phyloP scores from a whole-genome alignment of 148 eudicot species.

The Rhododendron vialii region DNA sequence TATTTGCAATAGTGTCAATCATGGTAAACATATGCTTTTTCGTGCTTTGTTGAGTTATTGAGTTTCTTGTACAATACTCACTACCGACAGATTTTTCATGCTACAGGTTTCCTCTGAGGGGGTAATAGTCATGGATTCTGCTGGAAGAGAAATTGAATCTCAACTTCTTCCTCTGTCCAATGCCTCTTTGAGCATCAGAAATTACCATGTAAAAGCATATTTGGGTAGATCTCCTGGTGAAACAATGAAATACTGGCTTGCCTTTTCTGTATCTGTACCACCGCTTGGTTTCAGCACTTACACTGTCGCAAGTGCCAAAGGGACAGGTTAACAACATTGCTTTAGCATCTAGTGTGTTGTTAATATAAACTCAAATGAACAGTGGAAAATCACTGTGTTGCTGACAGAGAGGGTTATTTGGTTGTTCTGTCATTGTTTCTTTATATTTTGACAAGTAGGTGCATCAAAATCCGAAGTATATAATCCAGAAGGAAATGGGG shows the following conservation, averaged over 20 bases:
- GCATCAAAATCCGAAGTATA: slow-evolving; percentile 37
- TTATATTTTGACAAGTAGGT: slow-evolving; percentile 27
- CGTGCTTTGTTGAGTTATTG: not conserved
- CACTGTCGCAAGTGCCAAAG: slow-evolving; percentile 38
- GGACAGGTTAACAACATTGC: slow-evolving; percentile 30
- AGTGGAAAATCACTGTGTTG: not conserved
- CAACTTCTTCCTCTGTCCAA: slow-evolving; percentile 70
- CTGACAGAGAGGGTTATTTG: not conserved
- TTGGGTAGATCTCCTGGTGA: slow-evolving; percentile 42
- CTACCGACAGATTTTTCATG: slow-evolving; percentile 5
- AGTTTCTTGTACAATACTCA: not conserved
- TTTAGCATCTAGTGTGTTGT: slow-evolving; percentile 1
- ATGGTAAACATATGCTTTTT: not conserved
- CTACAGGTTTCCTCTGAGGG: slow-evolving; percentile 50
- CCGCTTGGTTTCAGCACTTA: slow-evolving; percentile 82
- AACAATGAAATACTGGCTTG: slow-evolving; percentile 57
- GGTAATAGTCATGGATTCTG: slow-evolving; percentile 47
- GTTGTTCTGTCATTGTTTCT: not conserved
- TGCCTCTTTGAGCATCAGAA: slow-evolving; percentile 43
- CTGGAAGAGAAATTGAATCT: slow-evolving; percentile 63
- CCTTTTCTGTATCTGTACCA: slow-evolving; percentile 62
- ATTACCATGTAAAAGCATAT: slow-evolving; percentile 49
- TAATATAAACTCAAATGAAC: slow-evolving; percentile 7
- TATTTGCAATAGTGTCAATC: not conserved
- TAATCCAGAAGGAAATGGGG: slow-evolving; percentile 30